phyloP scores from a whole-genome alignment of 169 alveolate species.

The Plasmodium malariae region DNA sequence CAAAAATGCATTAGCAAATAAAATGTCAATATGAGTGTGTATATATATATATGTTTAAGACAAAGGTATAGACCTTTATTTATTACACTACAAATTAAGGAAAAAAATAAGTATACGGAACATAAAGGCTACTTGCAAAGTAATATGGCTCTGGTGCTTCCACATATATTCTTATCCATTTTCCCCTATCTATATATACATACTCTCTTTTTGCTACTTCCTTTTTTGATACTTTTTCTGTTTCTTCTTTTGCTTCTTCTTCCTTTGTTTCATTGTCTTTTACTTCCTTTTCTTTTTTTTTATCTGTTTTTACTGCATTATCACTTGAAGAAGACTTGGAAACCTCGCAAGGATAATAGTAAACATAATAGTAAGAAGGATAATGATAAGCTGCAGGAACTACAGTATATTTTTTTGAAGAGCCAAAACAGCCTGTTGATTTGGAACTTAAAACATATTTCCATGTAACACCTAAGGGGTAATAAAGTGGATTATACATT shows the following conservation, averaged over 20 bases:
- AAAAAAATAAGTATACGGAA: constrained; percentile 37
- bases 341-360: constrained; percentile 10
- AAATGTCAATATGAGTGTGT: not conserved
- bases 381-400: constrained; percentile 35
- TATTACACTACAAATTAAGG: constrained; percentile 18
- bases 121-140: constrained; percentile 11
- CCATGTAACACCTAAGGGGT: constrained; percentile 52
- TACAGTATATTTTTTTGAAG: constrained; percentile 38
- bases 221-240: not conserved
- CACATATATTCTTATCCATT: constrained; percentile 5
- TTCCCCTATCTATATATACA: constrained; percentile 41
- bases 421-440: constrained; percentile 51
- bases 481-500: constrained; percentile 30
- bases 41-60: not conserved
- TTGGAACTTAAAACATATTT: constrained; percentile 42
- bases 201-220: constrained; percentile 38
- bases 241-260: constrained; percentile 19
- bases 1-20: not conserved
- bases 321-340: not conserved
- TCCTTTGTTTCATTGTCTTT: constrained; percentile 9
- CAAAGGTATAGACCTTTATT: not conserved
- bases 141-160: constrained; percentile 24
- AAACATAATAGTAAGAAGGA: constrained; percentile 50
- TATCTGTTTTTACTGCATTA: not conserved
- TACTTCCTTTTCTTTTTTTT: constrained; percentile 24